A percentile compares a stretch with the other conserved stretches of the same genome.
Evolutionary conservation across 2,329 filamentous ascomycete species (phyloP).

Genomic region (Pestalotiopsis sp.): DNA sequence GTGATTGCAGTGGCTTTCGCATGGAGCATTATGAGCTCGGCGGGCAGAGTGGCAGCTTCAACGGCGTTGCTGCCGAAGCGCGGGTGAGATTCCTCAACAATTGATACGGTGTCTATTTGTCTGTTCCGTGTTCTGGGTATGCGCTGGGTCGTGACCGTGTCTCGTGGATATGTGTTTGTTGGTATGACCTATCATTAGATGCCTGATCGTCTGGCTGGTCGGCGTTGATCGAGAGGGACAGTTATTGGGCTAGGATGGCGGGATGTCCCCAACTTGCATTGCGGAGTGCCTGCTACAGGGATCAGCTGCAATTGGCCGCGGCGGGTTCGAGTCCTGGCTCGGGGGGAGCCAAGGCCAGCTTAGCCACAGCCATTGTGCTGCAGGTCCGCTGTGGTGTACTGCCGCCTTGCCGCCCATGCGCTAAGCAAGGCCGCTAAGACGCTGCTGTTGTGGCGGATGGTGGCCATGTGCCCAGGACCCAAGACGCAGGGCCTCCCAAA

Average conservation of each 20-base stretch:
- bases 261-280: neutral
- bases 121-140: neutral
- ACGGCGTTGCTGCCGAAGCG: neutral
- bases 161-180: neutral
- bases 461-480: neutral
- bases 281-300: neutral
- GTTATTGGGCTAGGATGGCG: neutral
- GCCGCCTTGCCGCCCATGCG: neutral
- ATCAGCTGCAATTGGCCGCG: constrained; percentile 1
- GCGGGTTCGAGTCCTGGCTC: neutral
- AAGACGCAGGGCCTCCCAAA: neutral
- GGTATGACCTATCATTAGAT: neutral
- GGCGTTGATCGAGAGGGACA: neutral
- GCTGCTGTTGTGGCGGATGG: neutral
- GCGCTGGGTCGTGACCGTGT: neutral
- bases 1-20: constrained; percentile 17
- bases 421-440: neutral
- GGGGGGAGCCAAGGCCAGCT: neutral
- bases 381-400: neutral
- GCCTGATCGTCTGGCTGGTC: neutral
- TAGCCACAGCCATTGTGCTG: constrained; percentile 7
- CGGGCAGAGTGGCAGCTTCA: neutral
- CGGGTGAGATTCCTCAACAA: neutral
- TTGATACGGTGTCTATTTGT: neutral
- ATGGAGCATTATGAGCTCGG: constrained; percentile 19